Evolutionary conservation across 768 basidiomycete genomes (phyloP).

Genomic region (Chalciporus piperatus): DNA sequence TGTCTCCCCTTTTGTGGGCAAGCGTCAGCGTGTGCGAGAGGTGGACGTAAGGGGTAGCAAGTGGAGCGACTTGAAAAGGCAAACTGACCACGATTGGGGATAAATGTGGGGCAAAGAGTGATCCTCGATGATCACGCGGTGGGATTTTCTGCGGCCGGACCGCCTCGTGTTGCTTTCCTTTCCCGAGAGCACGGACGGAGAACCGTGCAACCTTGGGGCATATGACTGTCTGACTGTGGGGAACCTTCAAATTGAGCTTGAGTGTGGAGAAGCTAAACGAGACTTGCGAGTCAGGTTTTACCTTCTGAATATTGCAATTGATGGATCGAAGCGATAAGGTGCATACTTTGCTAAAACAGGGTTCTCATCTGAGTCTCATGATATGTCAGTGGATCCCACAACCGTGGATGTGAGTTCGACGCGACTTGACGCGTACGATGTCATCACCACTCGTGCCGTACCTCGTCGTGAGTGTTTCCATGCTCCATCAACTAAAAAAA

Average conservation of each 20-base stretch:
- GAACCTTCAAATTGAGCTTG: neutral
- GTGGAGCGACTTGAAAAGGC: too few relatives aligned
- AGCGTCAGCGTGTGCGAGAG: neutral
- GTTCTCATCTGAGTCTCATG: too few relatives aligned
- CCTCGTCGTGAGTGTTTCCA: conserved; percentile 16
- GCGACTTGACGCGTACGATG: conserved; percentile 18
- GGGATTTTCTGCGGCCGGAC: neutral
- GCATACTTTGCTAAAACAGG: too few relatives aligned
- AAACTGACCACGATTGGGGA: too few relatives aligned
- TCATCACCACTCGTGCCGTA: conserved; percentile 18
- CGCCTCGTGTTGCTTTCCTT: neutral
- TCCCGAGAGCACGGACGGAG: neutral
- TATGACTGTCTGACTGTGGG: neutral
- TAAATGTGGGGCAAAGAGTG: too few relatives aligned
- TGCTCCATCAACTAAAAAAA: neutral
- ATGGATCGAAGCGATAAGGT: too few relatives aligned
- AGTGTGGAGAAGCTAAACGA: too few relatives aligned
- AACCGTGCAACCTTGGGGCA: neutral
- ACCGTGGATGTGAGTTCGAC: neutral
- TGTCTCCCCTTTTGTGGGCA: too few relatives aligned
- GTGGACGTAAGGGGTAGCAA: too few relatives aligned
- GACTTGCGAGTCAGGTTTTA: too few relatives aligned
- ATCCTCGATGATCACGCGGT: neutral
- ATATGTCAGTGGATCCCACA: too few relatives aligned
- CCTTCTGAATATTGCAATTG: too few relatives aligned